Evolutionary conservation across 768 basidiomycete species (phyloP), one percentile per base, ranked within the genome.

Genomic region (Rhizopogon vesiculosus): DNA sequence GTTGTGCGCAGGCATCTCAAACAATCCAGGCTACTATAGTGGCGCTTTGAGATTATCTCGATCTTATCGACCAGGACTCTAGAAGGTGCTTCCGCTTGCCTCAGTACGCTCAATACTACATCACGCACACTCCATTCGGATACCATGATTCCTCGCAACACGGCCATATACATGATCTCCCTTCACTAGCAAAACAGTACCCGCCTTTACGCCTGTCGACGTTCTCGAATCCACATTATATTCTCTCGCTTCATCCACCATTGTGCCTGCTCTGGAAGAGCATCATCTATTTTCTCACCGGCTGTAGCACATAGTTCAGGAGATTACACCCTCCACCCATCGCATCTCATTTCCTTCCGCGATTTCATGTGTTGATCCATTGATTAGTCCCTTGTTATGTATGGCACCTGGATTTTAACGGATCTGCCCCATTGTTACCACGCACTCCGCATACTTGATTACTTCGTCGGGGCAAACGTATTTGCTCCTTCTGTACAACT

Each of bases 1-100:
- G 87, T 91, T 48, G 82, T 89, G 39, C 83, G 89, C 44, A 84
- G 89, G 61, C 86, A 90, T 62, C 76, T 90, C 28, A 86, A 84
- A 59, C 85, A 86, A 61, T 86, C 85, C 7, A 87, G 82, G 64
- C 76, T 90, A 40, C 70, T 88, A 62, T 88, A 72, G 77, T 39
- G 7, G 19, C 15, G 22, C 8, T n/a, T 38, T 38, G 35, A 38
- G 10, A 5, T 44, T 18, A 8, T 8, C 31, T 39, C 8, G 41
- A 18, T 18, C 7, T 9, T 28, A 56, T 54, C n/a, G 19, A 40
- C 29, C 9, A 22, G 12, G n/a, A 19, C 51, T 41, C 45, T 41
- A 8, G 18, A 55, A 51, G 25, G 10, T 13, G 13, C 31, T 22
- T 15, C 33, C 18, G 39, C 9, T 19, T 33, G 38, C 49, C 8